A percentile compares a stretch with the other conserved stretches of the same genome.
Evolutionary conservation across 768 basidiomycete species (phyloP).

Genomic region (Boletus vinaceobasis): DNA sequence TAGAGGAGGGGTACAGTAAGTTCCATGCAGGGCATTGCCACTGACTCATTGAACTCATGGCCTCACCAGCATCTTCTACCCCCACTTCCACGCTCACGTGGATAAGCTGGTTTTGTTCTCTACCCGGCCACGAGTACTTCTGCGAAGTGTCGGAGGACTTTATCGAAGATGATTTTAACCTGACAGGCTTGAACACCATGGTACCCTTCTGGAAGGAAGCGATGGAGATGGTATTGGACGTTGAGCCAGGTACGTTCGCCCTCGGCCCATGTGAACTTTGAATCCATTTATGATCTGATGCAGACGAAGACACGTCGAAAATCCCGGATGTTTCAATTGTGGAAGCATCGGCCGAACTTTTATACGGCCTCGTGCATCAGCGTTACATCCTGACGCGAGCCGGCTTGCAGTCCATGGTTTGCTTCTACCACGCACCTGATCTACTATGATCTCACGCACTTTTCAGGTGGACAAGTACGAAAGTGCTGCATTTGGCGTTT

Average conservation of each 20-base stretch:
- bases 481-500: conserved; percentile 83
- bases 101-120: conserved; percentile 95
- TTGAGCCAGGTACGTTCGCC: conserved; percentile 82
- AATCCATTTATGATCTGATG: conserved; percentile 9
- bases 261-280: conserved; percentile 11
- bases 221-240: conserved; percentile 99
- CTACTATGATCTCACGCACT: conserved; percentile 13
- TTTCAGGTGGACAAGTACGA: conserved; percentile 94
- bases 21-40: conserved; percentile 20
- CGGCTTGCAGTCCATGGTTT: conserved; percentile 92
- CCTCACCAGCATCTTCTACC: conserved; percentile 70
- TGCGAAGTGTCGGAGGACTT: conserved; percentile 98
- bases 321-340: conserved; percentile 99
- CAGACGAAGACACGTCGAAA: conserved; percentile 89
- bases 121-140: conserved; percentile 96
- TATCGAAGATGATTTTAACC: conserved; percentile 99
- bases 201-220: conserved; percentile 99
- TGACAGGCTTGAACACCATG: conserved; percentile 92
- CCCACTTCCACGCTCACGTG: conserved; percentile 90
- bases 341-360: conserved; percentile 93
- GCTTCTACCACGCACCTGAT: conserved; percentile 16
- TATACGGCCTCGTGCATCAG: conserved; percentile 97
- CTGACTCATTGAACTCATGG: conserved; percentile 17
- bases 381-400: conserved; percentile 94
- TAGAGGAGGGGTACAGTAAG: conserved; percentile 74